Conservation (phyloP, 768 basidiomycete genomes). For the Psilocybe sp. region DNA sequence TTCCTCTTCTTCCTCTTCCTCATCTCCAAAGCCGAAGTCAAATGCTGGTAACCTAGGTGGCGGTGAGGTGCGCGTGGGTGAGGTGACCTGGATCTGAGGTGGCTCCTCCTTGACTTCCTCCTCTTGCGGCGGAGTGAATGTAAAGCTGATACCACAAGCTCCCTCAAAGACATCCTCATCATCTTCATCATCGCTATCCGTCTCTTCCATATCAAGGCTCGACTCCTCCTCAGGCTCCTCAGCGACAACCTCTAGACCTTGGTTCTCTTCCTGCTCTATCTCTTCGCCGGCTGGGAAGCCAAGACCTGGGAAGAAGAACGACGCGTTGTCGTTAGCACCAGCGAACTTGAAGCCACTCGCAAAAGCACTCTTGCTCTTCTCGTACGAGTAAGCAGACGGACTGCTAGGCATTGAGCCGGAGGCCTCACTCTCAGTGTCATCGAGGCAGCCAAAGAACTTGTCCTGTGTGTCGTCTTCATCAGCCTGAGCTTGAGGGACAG, state of each 20-base stretch:
- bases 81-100: slow-evolving; percentile 23
- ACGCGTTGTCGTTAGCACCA: slow-evolving; percentile 49
- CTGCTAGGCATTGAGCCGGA: slow-evolving; percentile 38
- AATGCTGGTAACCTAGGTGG: slow-evolving; percentile 33
- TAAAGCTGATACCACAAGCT: slow-evolving; percentile 72
- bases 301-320: slow-evolving; percentile 42
- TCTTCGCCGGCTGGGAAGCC: slow-evolving; percentile 46
- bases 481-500: slow-evolving; percentile 38
- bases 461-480: slow-evolving; percentile 37
- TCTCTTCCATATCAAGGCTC: slow-evolving; percentile 33
- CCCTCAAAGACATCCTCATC: slow-evolving; percentile 58
- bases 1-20: slow-evolving; percentile 25
- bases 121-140: slow-evolving; percentile 61
- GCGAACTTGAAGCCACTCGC: slow-evolving; percentile 47
- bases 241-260: slow-evolving; percentile 19
- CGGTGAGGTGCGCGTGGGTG: slow-evolving; percentile 24
- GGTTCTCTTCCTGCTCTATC: slow-evolving; percentile 42
- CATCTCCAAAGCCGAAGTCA: slow-evolving; percentile 29
- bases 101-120: slow-evolving; percentile 26
- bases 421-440: slow-evolving; percentile 43
- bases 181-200: slow-evolving; percentile 27
- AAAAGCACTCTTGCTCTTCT: slow-evolving; percentile 61
- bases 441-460: slow-evolving; percentile 73
- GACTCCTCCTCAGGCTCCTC: slow-evolving; percentile 35
- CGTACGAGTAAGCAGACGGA: slow-evolving; percentile 43